phyloP scores from a whole-genome alignment of 1,139 yeast genomes.

The Meyerozyma guilliermondii region DNA sequence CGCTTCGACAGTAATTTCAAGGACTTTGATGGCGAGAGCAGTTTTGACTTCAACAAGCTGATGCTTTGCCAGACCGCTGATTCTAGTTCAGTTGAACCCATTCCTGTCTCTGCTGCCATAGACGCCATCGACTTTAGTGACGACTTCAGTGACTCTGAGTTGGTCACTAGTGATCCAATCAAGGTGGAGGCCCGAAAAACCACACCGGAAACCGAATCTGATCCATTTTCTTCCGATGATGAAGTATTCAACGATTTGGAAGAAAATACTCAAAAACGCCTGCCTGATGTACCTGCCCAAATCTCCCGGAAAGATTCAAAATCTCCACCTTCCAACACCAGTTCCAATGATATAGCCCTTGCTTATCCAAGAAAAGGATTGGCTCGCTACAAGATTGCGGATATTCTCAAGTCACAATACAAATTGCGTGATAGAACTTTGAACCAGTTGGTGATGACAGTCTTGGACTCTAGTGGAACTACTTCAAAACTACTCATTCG shows the following conservation, averaged over 20 bases:
- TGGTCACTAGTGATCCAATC: background rate
- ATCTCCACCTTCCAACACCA: background rate
- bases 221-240: conserved; percentile 29
- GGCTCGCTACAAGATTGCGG: conserved; percentile 45
- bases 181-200: conserved; percentile 1
- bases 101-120: conserved; percentile 1
- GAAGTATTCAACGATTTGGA: conserved; percentile 1
- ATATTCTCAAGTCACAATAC: conserved; percentile 29
- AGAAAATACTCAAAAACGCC: conserved; percentile 16
- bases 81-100: background rate
- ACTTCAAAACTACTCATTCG: conserved; percentile 38
- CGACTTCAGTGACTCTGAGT: conserved; percentile 13
- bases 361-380: conserved; percentile 44
- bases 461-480: conserved; percentile 28
- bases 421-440: conserved; percentile 23
- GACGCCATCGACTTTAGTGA: conserved; percentile 14
- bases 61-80: conserved; percentile 3
- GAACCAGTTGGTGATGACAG: conserved; percentile 47
- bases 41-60: background rate
- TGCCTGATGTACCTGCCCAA: no score
- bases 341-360: conserved; percentile 30
- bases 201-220: conserved; percentile 11
- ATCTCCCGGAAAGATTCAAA: background rate
- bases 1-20: conserved; percentile 20
- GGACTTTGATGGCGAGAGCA: background rate